These are phyloP conservation scores for Plectosphaerella sp. DNA, from an alignment of 2,329 filamentous ascomycete species.

Conservation along the genomic window DNA sequence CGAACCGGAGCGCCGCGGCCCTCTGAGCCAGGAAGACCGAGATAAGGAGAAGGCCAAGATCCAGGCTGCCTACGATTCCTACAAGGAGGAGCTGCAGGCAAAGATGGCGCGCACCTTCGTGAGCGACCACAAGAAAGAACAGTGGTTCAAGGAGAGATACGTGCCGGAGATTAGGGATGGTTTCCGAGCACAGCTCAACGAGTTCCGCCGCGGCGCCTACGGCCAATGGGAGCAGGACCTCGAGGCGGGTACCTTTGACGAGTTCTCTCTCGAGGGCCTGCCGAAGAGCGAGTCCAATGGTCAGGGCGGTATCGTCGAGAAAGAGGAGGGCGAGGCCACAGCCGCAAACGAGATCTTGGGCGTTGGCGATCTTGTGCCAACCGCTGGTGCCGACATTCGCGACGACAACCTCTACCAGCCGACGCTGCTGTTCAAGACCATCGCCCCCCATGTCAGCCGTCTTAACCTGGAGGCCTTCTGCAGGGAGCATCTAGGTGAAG, in stretches of 20 bases:
- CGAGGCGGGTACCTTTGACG: constrained; percentile 81
- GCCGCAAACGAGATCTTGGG: constrained; percentile 89
- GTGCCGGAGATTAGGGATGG: constrained; percentile 75
- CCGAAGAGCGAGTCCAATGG: constrained; percentile 92
- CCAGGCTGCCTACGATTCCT: constrained; percentile 62
- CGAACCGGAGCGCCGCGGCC: constrained; percentile 59
- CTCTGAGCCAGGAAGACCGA: constrained; percentile 69
- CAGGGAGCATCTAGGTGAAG: constrained; percentile 88
- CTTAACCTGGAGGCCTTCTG: constrained; percentile 92
- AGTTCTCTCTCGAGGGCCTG: constrained; percentile 89
- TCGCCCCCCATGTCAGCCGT: constrained; percentile 91
- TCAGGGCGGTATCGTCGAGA: constrained; percentile 78
- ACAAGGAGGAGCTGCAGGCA: constrained; percentile 64
- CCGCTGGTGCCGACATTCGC: constrained; percentile 76
- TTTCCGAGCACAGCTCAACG: constrained; percentile 70
- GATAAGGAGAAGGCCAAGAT: constrained; percentile 77
- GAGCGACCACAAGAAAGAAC: constrained; percentile 85
- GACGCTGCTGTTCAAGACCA: constrained; percentile 94
- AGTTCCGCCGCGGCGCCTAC: constrained; percentile 75
- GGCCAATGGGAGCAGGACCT: constrained; percentile 87
- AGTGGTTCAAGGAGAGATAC: constrained; percentile 98
- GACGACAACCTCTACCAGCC: constrained; percentile 87
- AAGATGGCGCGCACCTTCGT: constrained; percentile 90
- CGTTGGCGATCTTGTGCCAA: constrained; percentile 84
- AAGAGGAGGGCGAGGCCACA: constrained; percentile 91